Conservation (phyloP, 495 filamentous ascomycete species). For the Cairneyella variabilis region DNA sequence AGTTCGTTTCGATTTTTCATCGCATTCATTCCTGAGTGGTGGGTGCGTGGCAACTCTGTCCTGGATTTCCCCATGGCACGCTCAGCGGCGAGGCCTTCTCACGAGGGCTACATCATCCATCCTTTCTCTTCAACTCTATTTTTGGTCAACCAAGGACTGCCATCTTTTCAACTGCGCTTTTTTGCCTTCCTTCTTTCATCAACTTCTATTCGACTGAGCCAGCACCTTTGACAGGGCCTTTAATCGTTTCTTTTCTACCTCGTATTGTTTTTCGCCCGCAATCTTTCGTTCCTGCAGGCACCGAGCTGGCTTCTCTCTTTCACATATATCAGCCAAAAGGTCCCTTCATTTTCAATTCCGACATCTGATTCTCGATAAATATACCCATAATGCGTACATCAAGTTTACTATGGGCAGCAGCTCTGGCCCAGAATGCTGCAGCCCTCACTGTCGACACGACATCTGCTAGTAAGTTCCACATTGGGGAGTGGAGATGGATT, state of each 20-base stretch:
- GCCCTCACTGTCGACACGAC: slow-evolving; percentile 21
- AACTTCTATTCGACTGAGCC: slow-evolving; percentile 6
- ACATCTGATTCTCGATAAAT: no score
- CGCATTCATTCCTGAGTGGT: not conserved
- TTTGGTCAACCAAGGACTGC: slow-evolving; percentile 3
- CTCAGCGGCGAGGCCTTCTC: no score
- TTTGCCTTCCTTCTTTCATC: slow-evolving; percentile 1
- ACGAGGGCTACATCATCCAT: not conserved
- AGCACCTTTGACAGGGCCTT: slow-evolving; percentile 26
- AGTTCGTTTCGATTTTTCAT: slow-evolving; percentile 7
- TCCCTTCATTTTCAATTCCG: no score
- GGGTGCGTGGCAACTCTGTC: no score
- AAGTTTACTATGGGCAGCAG: slow-evolving; percentile 16
- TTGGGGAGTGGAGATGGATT: not conserved
- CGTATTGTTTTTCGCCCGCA: not conserved
- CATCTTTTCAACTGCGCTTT: not conserved
- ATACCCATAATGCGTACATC: slow-evolving; percentile 15
- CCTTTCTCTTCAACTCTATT: slow-evolving; percentile 7
- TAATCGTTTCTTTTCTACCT: slow-evolving; percentile 10
- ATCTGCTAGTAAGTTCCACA: slow-evolving; percentile 15
- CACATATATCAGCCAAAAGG: not conserved
- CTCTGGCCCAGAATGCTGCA: slow-evolving; percentile 9
- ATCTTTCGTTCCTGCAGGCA: not conserved
- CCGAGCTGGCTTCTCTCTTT: not conserved
- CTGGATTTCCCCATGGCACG: no score